A percentile compares a stretch with the other conserved stretches of the same genome.
These are phyloP conservation scores for Suillus fuscotomentosus DNA, from an alignment of 768 basidiomycete species.

Conservation along the genomic window DNA sequence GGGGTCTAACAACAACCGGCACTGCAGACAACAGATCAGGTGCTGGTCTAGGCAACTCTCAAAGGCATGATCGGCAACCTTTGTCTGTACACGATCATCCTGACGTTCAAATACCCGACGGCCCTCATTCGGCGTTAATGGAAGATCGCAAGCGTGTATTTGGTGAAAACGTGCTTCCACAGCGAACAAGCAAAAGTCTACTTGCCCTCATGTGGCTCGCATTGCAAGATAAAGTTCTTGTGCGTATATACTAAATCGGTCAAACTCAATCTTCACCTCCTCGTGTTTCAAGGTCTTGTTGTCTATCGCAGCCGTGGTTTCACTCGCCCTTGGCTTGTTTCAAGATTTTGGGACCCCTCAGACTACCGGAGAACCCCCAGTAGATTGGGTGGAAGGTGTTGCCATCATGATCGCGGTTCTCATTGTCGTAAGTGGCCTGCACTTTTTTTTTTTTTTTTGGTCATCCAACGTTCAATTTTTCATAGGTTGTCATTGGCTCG, in stretches of 20 bases:
- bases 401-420: constrained; percentile 74
- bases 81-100: constrained; percentile 14
- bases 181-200: constrained; percentile 65
- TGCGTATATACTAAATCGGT: constrained; percentile 35
- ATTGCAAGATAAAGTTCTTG: constrained; percentile 87
- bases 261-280: constrained; percentile 6
- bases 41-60: constrained; percentile 30
- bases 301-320: constrained; percentile 89
- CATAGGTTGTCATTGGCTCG: constrained; percentile 83
- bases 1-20: constrained; percentile 36
- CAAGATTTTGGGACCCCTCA: constrained; percentile 83
- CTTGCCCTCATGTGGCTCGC: constrained; percentile 82
- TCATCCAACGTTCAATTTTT: not conserved
- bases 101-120: constrained; percentile 6
- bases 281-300: constrained; percentile 64
- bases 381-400: constrained; percentile 97
- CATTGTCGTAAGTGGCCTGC: constrained; percentile 59
- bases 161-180: constrained; percentile 74
- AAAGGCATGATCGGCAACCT: constrained; percentile 29
- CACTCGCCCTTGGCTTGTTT: constrained; percentile 91
- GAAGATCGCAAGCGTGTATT: constrained; percentile 67
- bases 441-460: not conserved
- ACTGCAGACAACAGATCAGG: constrained; percentile 19
- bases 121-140: constrained; percentile 39
- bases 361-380: constrained; percentile 60